Base-by-base conservation (phyloP, 306 rosid species). In the Malus sieversii region DNA sequence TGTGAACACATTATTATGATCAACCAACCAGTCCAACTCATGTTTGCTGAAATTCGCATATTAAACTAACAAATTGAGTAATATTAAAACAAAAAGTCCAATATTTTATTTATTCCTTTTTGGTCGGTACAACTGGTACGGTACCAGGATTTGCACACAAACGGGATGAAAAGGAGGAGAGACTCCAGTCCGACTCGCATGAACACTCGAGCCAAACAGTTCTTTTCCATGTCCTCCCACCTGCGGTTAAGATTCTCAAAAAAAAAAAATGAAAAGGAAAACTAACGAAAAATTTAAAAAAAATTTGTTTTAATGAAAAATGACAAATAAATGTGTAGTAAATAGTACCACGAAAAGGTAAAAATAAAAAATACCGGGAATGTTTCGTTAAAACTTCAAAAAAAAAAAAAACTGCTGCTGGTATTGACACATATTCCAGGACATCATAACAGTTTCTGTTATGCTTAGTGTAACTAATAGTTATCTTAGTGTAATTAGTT, bases 301-400 rank as follows among this genome's bases (percentile, higher is more conserved):
- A 30, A 0, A 2, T 30, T 30, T 2, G 32, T 30, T 30, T 30
- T 30, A 30, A 30, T 30, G 33, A 30, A 30, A 30, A 30, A 30
- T 30, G 33, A 30, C 33, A 30, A 0, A 30, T 30, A 30, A 30
- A 30, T 0, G 0, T 30, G 1, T 30, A 30, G 33, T 30, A 0
- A 30, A 30, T 30, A 30, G 1, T 30, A 30, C 1, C 1, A 30
- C 0, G 1, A 30, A 30, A 0, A 30, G 0, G 1, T 30, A 30
- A 30, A 30, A 66, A 38, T 10, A 15, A 30, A 4, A 30, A 30
- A 1, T 30, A 30, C 33, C 5, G 33, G 5, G 0, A 30, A 4
- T 30, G 33, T 30, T 30, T 30, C 5, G 5, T 30, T 30, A 30
- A 30, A 30, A 30, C 6, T 4, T 27, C 27, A 42, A 55, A 33